Conservation (phyloP, 768 basidiomycete genomes). For the Asterophora lycoperdoides region DNA sequence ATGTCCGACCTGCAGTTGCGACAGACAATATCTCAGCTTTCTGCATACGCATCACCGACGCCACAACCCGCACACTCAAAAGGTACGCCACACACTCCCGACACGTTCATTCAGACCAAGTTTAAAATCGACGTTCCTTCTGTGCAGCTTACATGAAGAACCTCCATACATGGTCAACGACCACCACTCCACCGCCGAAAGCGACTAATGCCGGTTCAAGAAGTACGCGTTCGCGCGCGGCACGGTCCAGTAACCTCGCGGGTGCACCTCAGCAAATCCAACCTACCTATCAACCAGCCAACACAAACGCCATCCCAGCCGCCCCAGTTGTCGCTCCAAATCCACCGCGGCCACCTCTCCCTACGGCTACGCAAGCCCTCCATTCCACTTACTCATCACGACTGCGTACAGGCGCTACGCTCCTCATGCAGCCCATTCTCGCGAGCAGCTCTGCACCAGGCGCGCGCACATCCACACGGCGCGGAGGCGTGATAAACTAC, state of each 20-base stretch:
- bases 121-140: conserved; percentile 7
- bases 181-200: conserved; percentile 51
- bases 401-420: conserved; percentile 84
- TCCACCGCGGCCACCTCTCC: conserved; percentile 53
- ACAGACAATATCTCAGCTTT: conserved; percentile 56
- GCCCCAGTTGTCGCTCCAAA: conserved; percentile 37
- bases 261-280: conserved; percentile 27
- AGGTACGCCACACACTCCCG: conserved; percentile 19
- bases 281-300: conserved; percentile 33
- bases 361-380: conserved; percentile 63
- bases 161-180: conserved; percentile 62
- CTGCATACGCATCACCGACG: conserved; percentile 38
- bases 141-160: conserved; percentile 60
- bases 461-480: conserved; percentile 47
- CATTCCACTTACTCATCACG: conserved; percentile 84
- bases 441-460: conserved; percentile 35
- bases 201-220: conserved; percentile 35
- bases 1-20: conserved; percentile 63
- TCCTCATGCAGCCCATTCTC: conserved; percentile 85
- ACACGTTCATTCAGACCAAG: background rate
- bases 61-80: conserved; percentile 34
- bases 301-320: conserved; percentile 16
- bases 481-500: conserved; percentile 78
- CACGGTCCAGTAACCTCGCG: conserved; percentile 41
- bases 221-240: conserved; percentile 35